Conservation (phyloP, 2,329 filamentous ascomycete genomes). For the Fusarium neocosmosporiellum region DNA sequence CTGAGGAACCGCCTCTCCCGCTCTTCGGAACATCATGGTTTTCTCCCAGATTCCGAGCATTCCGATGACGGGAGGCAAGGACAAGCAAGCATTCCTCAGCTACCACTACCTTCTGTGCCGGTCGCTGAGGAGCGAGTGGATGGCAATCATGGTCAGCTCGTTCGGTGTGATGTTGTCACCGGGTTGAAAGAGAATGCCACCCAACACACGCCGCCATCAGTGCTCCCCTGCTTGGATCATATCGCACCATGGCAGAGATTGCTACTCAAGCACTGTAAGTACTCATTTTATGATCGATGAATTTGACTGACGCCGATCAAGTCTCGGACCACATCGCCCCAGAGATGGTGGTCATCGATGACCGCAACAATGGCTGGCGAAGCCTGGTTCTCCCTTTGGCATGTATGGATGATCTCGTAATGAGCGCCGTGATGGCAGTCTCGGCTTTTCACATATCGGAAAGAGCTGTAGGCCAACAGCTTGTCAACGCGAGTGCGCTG, state of each 20-base stretch:
- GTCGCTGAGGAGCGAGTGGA: not conserved
- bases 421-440: conserved; percentile 41
- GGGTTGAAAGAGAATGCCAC: not conserved
- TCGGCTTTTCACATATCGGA: conserved; percentile 40
- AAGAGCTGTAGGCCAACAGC: not conserved
- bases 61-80: not conserved
- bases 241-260: conserved; percentile 8
- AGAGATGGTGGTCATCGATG: conserved; percentile 39
- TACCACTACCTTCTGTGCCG: not conserved
- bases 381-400: conserved; percentile 35
- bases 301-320: not conserved
- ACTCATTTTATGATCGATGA: too few relatives aligned
- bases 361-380: conserved; percentile 34
- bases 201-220: not conserved
- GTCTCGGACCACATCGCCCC: conserved; percentile 39
- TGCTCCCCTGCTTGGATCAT: not conserved
- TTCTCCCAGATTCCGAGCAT: not conserved
- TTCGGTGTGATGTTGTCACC: not conserved
- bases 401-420: conserved; percentile 34
- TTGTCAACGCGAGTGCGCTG: conserved; percentile 5
- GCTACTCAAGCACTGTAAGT: conserved; percentile 30
- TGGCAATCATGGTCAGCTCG: not conserved
- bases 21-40: not conserved
- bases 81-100: not conserved
- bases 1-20: not conserved